Evolutionary conservation across 2,329 filamentous ascomycete species (phyloP).

Genomic region (Alternaria sp.): DNA sequence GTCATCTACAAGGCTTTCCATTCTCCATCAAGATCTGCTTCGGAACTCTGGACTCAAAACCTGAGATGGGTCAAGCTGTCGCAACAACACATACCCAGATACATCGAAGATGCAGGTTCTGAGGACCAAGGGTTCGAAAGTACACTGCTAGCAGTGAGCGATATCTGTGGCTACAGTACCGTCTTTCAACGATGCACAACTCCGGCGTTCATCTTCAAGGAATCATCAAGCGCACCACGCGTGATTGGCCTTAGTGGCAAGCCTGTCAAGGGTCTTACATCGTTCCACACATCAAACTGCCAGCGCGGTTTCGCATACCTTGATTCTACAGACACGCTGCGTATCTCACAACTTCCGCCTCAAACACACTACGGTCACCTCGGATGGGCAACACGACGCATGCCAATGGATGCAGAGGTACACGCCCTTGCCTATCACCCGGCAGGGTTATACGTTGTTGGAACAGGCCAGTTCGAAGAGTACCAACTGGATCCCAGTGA

Average conservation of each 20-base stretch:
- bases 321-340: constrained; percentile 65
- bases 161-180: constrained; percentile 78
- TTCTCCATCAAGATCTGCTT: constrained; percentile 47
- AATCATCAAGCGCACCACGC: constrained; percentile 76
- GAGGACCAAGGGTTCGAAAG: constrained; percentile 53
- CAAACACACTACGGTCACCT: constrained; percentile 74
- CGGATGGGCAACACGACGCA: constrained; percentile 75
- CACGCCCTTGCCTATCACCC: constrained; percentile 78
- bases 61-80: constrained; percentile 78
- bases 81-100: constrained; percentile 70
- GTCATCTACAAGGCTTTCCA: constrained; percentile 85
- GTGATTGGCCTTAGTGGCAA: constrained; percentile 75
- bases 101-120: constrained; percentile 56
- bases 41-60: constrained; percentile 58
- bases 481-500: constrained; percentile 83
- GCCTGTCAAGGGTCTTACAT: constrained; percentile 72
- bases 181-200: constrained; percentile 83
- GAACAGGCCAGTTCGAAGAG: constrained; percentile 69
- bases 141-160: constrained; percentile 64
- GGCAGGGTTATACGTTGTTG: constrained; percentile 77
- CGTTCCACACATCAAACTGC: constrained; percentile 78
- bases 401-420: constrained; percentile 73
- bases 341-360: constrained; percentile 73
- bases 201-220: constrained; percentile 82
- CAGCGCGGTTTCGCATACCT: constrained; percentile 84